These are phyloP conservation scores for Plasmodium vivax DNA, from an alignment of 169 alveolate species.

Conservation along the genomic window DNA sequence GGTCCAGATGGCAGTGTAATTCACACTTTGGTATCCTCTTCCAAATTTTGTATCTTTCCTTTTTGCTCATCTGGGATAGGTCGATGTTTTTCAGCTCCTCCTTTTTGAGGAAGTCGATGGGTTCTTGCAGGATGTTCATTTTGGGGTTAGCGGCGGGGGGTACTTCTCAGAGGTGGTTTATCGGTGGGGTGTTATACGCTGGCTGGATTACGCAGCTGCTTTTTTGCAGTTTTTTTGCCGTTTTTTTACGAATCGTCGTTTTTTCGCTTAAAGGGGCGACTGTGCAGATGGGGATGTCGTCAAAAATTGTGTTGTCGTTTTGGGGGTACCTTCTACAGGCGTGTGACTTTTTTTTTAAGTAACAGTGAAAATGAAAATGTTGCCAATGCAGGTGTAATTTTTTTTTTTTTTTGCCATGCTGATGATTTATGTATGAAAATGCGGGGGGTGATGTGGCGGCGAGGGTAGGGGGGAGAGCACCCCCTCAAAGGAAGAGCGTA, in stretches of 20 bases:
- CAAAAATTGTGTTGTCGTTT: no score
- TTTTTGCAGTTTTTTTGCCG: background rate
- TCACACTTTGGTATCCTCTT: constrained; percentile 76
- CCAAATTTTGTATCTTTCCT: constrained; percentile 78
- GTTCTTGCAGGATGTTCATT: background rate
- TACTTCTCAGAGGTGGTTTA: background rate
- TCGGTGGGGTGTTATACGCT: background rate
- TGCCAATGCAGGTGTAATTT: no score
- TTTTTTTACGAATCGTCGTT: background rate
- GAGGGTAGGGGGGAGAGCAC: background rate
- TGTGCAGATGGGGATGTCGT: no score
- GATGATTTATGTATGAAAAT: background rate
- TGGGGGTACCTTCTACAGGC: no score
- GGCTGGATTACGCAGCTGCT: background rate
- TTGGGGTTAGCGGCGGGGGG: background rate
- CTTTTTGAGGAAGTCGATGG: constrained; percentile 23
- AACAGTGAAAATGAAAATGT: no score
- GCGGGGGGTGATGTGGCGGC: background rate
- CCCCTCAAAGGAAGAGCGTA: background rate
- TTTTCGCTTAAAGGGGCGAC: no score
- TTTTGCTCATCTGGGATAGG: constrained; percentile 57
- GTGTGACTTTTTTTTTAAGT: no score
- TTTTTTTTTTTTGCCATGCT: background rate
- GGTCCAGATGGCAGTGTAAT: constrained; percentile 75
- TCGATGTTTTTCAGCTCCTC: constrained; percentile 59